phyloP scores from a whole-genome alignment of 805 yeast species.

The Cyberlindnera mycetangii region DNA sequence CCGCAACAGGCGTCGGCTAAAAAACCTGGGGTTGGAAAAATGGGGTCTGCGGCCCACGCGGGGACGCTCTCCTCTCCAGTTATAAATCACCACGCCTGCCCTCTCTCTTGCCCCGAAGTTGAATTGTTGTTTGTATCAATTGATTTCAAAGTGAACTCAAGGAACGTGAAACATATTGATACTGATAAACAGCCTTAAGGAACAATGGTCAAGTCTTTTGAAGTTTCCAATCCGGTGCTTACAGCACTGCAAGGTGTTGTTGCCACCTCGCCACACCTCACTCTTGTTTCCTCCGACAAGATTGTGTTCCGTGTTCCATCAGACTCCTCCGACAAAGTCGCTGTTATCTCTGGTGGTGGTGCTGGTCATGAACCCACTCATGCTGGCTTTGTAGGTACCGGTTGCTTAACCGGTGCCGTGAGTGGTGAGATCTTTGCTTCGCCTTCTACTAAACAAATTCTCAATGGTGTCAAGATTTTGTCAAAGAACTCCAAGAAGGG shows the following conservation, averaged over 20 bases:
- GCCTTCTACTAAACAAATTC: conserved; percentile 88
- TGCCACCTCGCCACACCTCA: conserved; percentile 35
- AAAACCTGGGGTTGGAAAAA: conserved; percentile 8
- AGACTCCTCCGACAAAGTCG: conserved; percentile 46
- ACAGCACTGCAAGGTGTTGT: conserved; percentile 38
- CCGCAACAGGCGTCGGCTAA: conserved; percentile 3
- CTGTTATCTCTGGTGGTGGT: conserved; percentile 88
- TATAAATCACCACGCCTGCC: too few species aligned
- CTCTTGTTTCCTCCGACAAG: conserved; percentile 36
- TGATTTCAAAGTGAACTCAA: not conserved
- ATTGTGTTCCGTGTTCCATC: conserved; percentile 33
- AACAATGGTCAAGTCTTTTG: conserved; percentile 35
- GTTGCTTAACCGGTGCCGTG: conserved; percentile 81
- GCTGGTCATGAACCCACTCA: conserved; percentile 96
- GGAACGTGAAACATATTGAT: too few species aligned
- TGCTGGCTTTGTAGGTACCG: conserved; percentile 86
- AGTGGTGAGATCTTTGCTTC: conserved; percentile 92
- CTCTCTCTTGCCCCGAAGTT: not conserved
- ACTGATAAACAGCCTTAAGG: too few species aligned
- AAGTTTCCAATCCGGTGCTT: conserved; percentile 36
- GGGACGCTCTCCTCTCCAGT: too few species aligned
- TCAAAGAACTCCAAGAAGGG: conserved; percentile 49
- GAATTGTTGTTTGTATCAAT: not conserved
- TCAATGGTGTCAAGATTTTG: conserved; percentile 52
- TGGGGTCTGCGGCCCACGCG: not conserved